Conservation (phyloP, 2,329 filamentous ascomycete species). For the Botrytis fragariae region DNA sequence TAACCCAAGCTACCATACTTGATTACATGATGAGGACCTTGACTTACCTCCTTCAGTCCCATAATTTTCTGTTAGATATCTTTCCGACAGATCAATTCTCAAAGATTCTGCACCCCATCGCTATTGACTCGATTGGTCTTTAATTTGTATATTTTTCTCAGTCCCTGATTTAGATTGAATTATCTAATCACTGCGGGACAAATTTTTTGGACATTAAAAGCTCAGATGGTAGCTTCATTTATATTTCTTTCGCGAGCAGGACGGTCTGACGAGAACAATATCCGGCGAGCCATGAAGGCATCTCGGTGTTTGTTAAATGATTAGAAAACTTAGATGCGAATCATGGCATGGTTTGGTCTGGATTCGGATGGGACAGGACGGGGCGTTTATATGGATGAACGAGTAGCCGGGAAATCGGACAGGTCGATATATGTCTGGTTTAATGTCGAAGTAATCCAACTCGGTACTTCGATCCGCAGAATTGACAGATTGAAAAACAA, state of each 20-base stretch:
- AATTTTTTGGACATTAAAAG: conserved; percentile 6
- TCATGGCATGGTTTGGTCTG: background rate
- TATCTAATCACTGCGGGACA: background rate
- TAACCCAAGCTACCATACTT: background rate
- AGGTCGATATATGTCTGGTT: background rate
- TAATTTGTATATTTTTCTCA: conserved; percentile 19
- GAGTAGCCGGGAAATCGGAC: background rate
- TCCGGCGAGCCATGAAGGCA: conserved; percentile 1
- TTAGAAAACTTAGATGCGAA: conserved; percentile 14
- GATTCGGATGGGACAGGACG: background rate
- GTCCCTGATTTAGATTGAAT: background rate
- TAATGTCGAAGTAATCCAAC: background rate
- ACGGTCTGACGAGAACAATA: conserved; percentile 1
- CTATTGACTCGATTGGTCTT: background rate
- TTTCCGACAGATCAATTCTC: background rate
- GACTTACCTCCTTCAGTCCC: background rate
- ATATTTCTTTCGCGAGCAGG: conserved; percentile 4
- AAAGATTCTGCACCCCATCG: background rate
- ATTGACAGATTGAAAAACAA: background rate
- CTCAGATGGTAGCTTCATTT: background rate
- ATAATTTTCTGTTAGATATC: background rate
- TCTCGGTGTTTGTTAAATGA: conserved; percentile 1
- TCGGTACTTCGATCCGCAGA: background rate
- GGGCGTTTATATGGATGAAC: background rate
- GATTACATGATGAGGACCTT: background rate